phyloP scores from a whole-genome alignment of 2,329 filamentous ascomycete genomes.

The Cladosporium sp. region DNA sequence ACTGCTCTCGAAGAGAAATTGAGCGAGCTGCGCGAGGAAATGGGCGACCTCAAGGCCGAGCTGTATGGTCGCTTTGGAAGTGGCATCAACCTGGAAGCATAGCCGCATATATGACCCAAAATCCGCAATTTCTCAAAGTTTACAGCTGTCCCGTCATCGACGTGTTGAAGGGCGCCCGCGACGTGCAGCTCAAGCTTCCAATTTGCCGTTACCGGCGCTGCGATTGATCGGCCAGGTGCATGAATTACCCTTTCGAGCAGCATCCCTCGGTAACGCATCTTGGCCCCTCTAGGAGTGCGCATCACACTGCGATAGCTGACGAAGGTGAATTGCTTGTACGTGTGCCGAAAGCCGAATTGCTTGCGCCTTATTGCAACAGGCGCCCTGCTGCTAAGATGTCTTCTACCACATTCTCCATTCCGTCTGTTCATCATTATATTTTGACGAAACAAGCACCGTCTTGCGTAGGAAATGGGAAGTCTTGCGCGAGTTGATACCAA shows the following conservation, averaged over 20 bases:
- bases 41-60: constrained; percentile 85
- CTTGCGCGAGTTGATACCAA: not conserved
- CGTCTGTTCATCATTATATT: not conserved
- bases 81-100: constrained; percentile 95
- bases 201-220: constrained; percentile 5
- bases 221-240: constrained; percentile 12
- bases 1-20: constrained; percentile 74
- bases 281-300: constrained; percentile 16
- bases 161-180: constrained; percentile 13
- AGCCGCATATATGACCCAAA: constrained; percentile 33
- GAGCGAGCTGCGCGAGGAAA: constrained; percentile 73
- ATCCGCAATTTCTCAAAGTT: constrained; percentile 14
- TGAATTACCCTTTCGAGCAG: constrained; percentile 9
- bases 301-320: constrained; percentile 13
- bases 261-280: constrained; percentile 14
- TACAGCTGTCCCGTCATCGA: constrained; percentile 5
- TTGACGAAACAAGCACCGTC: not conserved
- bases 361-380: not conserved
- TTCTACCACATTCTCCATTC: not conserved
- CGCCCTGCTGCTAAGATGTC: not conserved
- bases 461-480: not conserved
- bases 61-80: constrained; percentile 93
- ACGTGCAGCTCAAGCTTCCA: constrained; percentile 12
- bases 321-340: constrained; percentile 10
- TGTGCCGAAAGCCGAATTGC: constrained; percentile 13